A percentile compares a stretch with the other conserved stretches of the same genome.
phyloP scores from a whole-genome alignment of 306 rosid genomes.

The Glycine latifolia region DNA sequence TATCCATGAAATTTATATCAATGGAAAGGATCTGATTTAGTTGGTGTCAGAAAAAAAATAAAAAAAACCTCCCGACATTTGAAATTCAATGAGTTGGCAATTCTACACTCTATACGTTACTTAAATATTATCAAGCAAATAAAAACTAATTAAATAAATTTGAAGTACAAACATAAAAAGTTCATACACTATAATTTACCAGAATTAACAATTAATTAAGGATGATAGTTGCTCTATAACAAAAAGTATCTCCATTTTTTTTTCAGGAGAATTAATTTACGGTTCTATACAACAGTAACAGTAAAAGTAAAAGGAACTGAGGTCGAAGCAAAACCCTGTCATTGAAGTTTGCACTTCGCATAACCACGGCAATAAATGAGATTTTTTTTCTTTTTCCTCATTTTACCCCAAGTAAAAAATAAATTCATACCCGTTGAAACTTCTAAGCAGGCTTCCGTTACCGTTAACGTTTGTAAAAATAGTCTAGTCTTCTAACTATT shows the following conservation, averaged over 20 bases:
- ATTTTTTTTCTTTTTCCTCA: neutral
- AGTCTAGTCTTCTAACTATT: slow-evolving; percentile 50
- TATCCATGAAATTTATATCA: no score
- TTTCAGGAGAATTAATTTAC: slow-evolving; percentile 14
- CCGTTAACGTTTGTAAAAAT: slow-evolving; percentile 26
- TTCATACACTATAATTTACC: slow-evolving; percentile 23
- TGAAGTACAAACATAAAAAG: neutral
- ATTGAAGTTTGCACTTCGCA: slow-evolving; percentile 35
- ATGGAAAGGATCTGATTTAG: no score
- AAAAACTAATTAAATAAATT: neutral
- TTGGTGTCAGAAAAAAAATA: no score
- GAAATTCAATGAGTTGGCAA: neutral
- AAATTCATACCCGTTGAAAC: slow-evolving; percentile 31
- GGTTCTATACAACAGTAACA: neutral
- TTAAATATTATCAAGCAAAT: neutral
- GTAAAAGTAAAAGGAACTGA: neutral
- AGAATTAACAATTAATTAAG: slow-evolving; percentile 29
- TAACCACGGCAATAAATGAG: slow-evolving; percentile 37
- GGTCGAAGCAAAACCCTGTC: neutral
- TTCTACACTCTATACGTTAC: neutral
- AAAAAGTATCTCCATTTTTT: slow-evolving; percentile 26
- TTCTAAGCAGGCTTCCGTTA: slow-evolving; percentile 28
- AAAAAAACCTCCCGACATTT: neutral
- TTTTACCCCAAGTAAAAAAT: slow-evolving; percentile 27
- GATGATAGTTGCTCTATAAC: no score